Base-by-base conservation (phyloP, 2,329 filamentous ascomycete genomes). In the Colletotrichum costaricense region DNA sequence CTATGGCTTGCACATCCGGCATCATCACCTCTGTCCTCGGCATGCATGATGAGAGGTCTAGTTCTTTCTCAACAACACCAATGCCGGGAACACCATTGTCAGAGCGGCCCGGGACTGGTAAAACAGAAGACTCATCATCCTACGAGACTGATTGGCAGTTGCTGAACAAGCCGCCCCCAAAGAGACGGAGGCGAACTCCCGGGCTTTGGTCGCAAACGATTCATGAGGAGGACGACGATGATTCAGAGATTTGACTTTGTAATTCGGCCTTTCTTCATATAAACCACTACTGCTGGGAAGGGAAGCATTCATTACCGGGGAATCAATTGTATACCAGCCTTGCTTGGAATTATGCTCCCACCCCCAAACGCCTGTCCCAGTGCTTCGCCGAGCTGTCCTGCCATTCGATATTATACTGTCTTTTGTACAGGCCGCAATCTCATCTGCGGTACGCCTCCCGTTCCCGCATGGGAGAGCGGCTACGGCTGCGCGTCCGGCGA, bases 181-280 rank as follows among this genome's bases (percentile, higher is more conserved):
- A 80, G 30, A 80, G 84, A 11, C 81, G 85, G 67, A 82, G 84
- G 64, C 81, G 84, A 60, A 82, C 83, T 5, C 82, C 85, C 63
- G 88, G 88, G 1, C 79, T 94, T 22, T 82, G 93, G 56, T 87
- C 88, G 33, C 90, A 93, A 79, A 93, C 91, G 0, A 94, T 95
- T 74, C 87, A 93, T 70, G 93, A 94, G 80, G 91, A 93, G 79
- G 93, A 94, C 79, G 91, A 93, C 64, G 92, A 93, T 79, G 86
- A 86, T 76, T 90, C 87, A 26, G 88, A 87, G 54, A 65, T 77
- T 58, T 80, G 64, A 77, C n/a, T 9, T 19, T 28, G 38, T 59
- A 22, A 28, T 55, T 42, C n/a, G 28, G 57, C n/a, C 35, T 52
- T 26, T 67, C 49, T 62, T 69, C 7, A 33, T 24, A 28, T 38